phyloP scores from a whole-genome alignment of 768 basidiomycete genomes.

The Auricularia cornea region DNA sequence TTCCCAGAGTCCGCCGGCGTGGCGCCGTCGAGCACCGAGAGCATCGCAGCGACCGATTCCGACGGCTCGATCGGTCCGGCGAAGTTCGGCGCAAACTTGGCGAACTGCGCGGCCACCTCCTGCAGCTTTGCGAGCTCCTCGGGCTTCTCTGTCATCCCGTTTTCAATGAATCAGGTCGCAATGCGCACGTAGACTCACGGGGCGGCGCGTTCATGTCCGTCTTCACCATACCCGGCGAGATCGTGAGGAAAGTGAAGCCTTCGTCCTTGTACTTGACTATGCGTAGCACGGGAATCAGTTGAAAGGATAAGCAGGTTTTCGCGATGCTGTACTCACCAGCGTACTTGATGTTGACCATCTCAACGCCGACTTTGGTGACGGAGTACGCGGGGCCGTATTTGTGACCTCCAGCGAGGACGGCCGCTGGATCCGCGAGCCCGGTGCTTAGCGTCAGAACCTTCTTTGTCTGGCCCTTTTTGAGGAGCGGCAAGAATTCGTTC shows the following conservation, averaged over 20 bases:
- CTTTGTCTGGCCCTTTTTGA: slow-evolving; percentile 17
- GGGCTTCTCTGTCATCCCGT: no score
- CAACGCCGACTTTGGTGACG: no score
- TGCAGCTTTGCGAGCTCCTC: slow-evolving; percentile 7
- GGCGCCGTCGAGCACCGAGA: slow-evolving; percentile 9
- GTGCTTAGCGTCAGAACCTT: slow-evolving; percentile 28
- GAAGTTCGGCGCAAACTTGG: slow-evolving; percentile 11
- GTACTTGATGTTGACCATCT: no score
- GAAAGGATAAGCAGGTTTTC: no score
- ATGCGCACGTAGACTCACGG: no score
- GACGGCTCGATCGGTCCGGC: slow-evolving; percentile 12
- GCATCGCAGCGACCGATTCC: slow-evolving; percentile 10
- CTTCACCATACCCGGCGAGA: slow-evolving; percentile 33
- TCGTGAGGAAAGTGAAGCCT: slow-evolving; percentile 28
- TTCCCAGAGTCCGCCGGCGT: slow-evolving; percentile 14
- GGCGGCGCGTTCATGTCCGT: slow-evolving; percentile 27
- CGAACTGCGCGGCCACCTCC: neutral
- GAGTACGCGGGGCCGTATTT: slow-evolving; percentile 19
- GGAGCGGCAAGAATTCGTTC: slow-evolving; percentile 32
- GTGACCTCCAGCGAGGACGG: slow-evolving; percentile 12
- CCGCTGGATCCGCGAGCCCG: slow-evolving; percentile 22
- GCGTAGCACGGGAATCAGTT: slow-evolving; percentile 29
- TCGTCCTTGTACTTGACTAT: slow-evolving; percentile 29
- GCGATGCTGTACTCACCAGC: no score
- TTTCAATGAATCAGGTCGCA: no score